Base-by-base conservation (phyloP, 768 basidiomycete genomes). In the Psilocybe cubensis region DNA sequence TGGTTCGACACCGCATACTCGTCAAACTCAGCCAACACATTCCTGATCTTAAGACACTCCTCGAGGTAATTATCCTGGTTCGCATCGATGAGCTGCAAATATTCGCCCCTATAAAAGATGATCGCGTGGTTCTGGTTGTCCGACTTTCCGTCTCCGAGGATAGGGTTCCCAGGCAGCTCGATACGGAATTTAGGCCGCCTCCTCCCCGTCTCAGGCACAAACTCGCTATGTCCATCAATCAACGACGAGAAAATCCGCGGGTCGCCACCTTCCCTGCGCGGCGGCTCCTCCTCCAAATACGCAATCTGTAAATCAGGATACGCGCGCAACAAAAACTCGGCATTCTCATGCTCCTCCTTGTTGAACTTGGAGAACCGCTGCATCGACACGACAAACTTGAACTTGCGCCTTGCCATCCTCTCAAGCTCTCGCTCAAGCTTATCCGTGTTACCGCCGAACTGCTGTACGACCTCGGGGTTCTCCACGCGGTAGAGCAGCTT, bases 41-140 rank as follows among this genome's bases (percentile, higher is more conserved):
- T 99, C 43, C 97, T 87, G 70, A 99, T 98, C 83, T 99, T 99
- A 68, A 99, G 84, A 79, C 96, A 98, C 71, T 99, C 97, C 74
- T 99, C 97, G 60, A 99, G 87, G 69, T 99, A 99, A 76, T 99
- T 98, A 77, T 99, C 97, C 78, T 99, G 96, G 71, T 99, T 99
- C 72, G 97, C 97, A 64, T 99, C 97, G 71, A 99, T 98, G 61
- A 99, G 92, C 77, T 99, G 97, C 3, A 99, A 80, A 74, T 98
- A 99, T 76, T 98, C 97, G 65, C 97, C 97, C 59, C 97, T 94
- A 76, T 98, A 98, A 80, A 98, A 99, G 74, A 99, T 87, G 73
- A 99, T 96, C 25, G 97, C 96, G 65, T 99, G 97, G 73, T 99
- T 98, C 83, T 98, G 97, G 75, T 99, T 99, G 79, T 99, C 97